These are phyloP conservation scores for Umbelopsis sp. DNA, from an alignment of 192 early-diverging fungal genomes.

Conservation along the genomic window DNA sequence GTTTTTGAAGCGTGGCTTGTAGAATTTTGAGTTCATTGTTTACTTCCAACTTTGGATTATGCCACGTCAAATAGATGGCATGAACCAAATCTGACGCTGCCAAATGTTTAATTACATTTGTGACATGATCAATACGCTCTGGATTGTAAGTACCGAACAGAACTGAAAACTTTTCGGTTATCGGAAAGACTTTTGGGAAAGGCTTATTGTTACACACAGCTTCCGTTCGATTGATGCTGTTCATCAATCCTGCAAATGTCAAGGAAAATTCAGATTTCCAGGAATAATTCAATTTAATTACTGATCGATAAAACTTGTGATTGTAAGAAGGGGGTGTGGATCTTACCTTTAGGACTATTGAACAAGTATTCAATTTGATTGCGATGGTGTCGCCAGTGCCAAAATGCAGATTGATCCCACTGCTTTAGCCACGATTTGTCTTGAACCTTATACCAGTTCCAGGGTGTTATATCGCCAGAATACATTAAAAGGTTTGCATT, in stretches of 20 bases:
- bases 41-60: conserved; percentile 37
- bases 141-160: conserved; percentile 37
- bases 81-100: conserved; percentile 26
- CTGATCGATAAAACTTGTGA: too few relatives aligned
- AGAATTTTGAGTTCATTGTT: conserved; percentile 23
- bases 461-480: neutral
- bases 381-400: conserved; percentile 16
- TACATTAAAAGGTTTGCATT: neutral
- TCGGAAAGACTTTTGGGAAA: conserved; percentile 24
- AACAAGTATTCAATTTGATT: neutral
- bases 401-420: neutral
- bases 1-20: neutral
- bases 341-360: conserved; percentile 3
- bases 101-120: conserved; percentile 29
- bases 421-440: neutral
- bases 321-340: neutral
- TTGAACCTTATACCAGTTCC: conserved; percentile 5
- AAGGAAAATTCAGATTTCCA: neutral
- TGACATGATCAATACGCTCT: conserved; percentile 33
- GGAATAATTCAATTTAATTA: too few relatives aligned
- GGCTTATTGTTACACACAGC: conserved; percentile 1
- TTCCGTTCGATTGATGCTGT: conserved; percentile 4
- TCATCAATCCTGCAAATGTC: neutral
- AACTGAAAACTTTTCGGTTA: conserved; percentile 30
- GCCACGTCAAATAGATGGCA: conserved; percentile 43